Evolutionary conservation across 176 grass and related monocot genomes (phyloP).

Genomic region (Carex littledalei): DNA sequence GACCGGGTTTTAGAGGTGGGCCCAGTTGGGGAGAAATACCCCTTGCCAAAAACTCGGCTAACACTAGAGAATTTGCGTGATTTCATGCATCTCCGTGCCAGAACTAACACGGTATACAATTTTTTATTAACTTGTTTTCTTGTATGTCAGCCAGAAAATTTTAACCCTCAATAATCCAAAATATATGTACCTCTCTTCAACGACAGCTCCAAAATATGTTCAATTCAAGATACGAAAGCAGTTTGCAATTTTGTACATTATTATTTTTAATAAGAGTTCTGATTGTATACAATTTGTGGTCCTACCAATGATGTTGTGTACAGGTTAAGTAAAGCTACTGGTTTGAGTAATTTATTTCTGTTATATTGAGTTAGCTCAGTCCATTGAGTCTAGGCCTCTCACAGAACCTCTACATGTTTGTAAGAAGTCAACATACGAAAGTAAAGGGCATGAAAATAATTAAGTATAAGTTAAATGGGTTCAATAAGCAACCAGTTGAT

Average conservation of each 20-base stretch:
- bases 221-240: background rate
- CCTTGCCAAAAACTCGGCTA: conserved; percentile 76
- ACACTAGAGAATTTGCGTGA: conserved; percentile 79
- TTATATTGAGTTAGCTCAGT: background rate
- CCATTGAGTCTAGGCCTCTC: background rate
- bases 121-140: too few species aligned
- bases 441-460: background rate
- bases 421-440: background rate
- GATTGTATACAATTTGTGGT: background rate
- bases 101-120: conserved; percentile 69
- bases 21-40: conserved; percentile 67
- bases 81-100: conserved; percentile 59
- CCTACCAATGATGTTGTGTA: background rate
- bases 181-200: background rate
- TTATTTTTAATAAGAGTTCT: background rate
- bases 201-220: background rate
- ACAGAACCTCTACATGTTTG: background rate
- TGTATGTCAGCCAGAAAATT: background rate
- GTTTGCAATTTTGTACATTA: background rate
- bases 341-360: background rate
- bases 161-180: background rate
- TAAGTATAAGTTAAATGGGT: background rate
- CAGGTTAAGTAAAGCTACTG: background rate
- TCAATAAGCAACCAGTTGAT: background rate
- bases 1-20: conserved; percentile 64